Percentiles rank a stretch among this genome's conserved stretches.
These are phyloP conservation scores for Bruguiera hainesii DNA, from an alignment of 441 rosid species.

Conservation along the genomic window DNA sequence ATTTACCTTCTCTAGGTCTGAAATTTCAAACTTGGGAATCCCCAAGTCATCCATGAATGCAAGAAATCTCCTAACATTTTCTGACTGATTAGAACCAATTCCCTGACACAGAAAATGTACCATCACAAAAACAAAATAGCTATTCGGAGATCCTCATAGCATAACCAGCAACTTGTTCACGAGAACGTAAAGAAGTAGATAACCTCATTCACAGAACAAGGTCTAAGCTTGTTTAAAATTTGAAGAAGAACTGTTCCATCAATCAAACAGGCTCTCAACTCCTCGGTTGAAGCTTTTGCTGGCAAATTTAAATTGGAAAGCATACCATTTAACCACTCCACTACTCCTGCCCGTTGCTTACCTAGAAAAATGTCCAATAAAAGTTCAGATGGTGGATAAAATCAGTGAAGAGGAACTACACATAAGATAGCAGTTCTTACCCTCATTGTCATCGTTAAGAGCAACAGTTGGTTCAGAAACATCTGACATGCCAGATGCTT, in stretches of 20 bases:
- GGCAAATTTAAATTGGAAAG: slow-evolving; percentile 36
- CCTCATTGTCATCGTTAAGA: too few relatives aligned
- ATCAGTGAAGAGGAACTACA: too few relatives aligned
- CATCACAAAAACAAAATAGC: slow-evolving; percentile 8
- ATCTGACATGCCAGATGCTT: background rate
- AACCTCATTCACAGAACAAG: slow-evolving; percentile 36
- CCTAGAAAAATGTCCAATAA: slow-evolving; percentile 20
- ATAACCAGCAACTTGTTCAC: background rate
- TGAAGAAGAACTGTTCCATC: slow-evolving; percentile 43
- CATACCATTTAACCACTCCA: slow-evolving; percentile 48
- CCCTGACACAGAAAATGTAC: slow-evolving; percentile 28
- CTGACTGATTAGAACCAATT: slow-evolving; percentile 28
- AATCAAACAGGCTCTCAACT: slow-evolving; percentile 38
- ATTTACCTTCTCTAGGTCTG: slow-evolving; percentile 59
- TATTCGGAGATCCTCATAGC: background rate
- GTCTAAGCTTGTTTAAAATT: slow-evolving; percentile 39
- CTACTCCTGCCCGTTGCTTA: slow-evolving; percentile 30
- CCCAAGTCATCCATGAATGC: slow-evolving; percentile 42
- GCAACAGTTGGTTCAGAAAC: too few relatives aligned
- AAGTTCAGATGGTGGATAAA: too few relatives aligned
- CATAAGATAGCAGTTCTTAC: too few relatives aligned
- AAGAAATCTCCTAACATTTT: slow-evolving; percentile 41
- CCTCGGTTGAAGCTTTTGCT: slow-evolving; percentile 42
- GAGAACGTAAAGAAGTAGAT: background rate
- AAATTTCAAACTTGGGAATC: slow-evolving; percentile 39